phyloP scores from a whole-genome alignment of 1,284 basidiomycete species.

The Fomitopsis betulina region DNA sequence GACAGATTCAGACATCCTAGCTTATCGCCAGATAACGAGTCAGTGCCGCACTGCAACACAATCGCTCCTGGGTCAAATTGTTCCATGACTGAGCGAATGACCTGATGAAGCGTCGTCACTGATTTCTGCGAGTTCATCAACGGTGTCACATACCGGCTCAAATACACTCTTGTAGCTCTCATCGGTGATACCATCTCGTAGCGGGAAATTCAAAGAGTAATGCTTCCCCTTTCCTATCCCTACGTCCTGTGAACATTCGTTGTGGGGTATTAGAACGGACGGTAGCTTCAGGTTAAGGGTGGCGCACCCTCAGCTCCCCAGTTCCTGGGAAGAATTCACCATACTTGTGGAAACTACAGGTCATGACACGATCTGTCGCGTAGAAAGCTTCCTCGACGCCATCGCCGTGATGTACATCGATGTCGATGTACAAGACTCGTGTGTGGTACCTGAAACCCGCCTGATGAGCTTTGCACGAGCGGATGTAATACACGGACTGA shows the following conservation, averaged over 20 bases:
- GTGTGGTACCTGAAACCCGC: constrained; percentile 71
- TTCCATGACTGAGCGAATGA: constrained; percentile 94
- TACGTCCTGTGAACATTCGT: constrained; percentile 58
- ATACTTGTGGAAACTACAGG: constrained; percentile 97
- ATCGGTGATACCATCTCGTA: constrained; percentile 95
- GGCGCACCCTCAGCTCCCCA: constrained; percentile 83
- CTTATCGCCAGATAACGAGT: constrained; percentile 96
- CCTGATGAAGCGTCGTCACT: constrained; percentile 42
- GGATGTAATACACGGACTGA: constrained; percentile 27
- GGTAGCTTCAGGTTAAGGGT: not conserved
- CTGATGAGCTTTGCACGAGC: constrained; percentile 2
- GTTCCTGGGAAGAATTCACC: constrained; percentile 99
- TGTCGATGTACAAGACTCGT: constrained; percentile 96
- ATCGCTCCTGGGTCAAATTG: constrained; percentile 95
- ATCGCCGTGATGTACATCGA: constrained; percentile 98
- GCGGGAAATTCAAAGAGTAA: constrained; percentile 92
- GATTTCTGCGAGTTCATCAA: not conserved
- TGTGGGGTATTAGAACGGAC: constrained; percentile 1
- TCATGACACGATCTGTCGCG: constrained; percentile 99
- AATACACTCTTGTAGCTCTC: constrained; percentile 96
- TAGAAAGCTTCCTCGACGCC: constrained; percentile 99
- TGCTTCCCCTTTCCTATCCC: constrained; percentile 92
- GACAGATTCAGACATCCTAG: constrained; percentile 96
- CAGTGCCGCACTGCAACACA: constrained; percentile 98
- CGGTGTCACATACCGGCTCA: constrained; percentile 63